phyloP scores from a whole-genome alignment of 441 rosid species.

The Aleurites moluccanus region DNA sequence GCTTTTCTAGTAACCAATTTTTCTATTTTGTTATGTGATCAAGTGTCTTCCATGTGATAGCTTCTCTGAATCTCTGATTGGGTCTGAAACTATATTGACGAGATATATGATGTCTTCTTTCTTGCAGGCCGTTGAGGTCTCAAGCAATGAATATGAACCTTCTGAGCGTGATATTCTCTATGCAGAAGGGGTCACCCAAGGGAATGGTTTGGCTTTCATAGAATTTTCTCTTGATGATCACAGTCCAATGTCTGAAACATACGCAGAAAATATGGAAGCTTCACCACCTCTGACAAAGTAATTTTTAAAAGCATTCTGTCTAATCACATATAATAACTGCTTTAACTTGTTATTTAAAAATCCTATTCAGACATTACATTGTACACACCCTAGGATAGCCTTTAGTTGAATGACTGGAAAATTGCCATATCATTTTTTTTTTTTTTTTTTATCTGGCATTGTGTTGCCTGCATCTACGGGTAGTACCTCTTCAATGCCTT shows the following conservation, averaged over 20 bases:
- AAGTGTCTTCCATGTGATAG: neutral
- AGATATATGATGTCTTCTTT: constrained; percentile 15
- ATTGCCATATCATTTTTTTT: neutral
- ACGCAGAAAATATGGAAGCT: constrained; percentile 69
- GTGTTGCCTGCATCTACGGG: neutral
- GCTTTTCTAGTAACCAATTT: neutral
- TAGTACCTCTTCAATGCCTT: neutral
- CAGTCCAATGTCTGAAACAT: constrained; percentile 90
- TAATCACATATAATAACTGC: neutral
- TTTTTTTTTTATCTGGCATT: too few species aligned
- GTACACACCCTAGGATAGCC: neutral
- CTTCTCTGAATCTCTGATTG: neutral
- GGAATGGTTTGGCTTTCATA: constrained; percentile 94
- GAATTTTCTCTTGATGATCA: constrained; percentile 90
- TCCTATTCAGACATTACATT: neutral
- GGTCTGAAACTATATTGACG: constrained; percentile 5
- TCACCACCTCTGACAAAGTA: constrained; percentile 72
- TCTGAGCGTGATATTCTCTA: constrained; percentile 86
- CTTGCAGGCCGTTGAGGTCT: constrained; percentile 93
- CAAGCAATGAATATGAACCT: constrained; percentile 98
- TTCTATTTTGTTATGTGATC: neutral
- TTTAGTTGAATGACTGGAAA: constrained; percentile 2
- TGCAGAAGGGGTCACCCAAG: constrained; percentile 99
- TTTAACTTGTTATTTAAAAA: neutral
- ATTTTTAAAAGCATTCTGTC: neutral